phyloP scores from a whole-genome alignment of 2,329 filamentous ascomycete species.

The Alternaria longipes region DNA sequence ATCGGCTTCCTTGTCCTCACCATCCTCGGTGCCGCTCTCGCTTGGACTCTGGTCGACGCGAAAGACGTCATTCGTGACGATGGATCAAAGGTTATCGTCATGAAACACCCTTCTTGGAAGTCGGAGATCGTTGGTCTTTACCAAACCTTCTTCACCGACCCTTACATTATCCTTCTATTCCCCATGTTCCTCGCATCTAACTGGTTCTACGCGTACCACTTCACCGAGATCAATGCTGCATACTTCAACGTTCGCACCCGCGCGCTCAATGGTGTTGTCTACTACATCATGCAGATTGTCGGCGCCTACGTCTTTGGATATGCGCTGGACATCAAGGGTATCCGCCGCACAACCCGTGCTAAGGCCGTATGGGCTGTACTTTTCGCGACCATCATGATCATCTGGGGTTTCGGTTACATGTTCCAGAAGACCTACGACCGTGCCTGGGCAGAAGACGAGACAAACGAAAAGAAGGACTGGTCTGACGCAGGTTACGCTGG shows the following conservation, averaged over 20 bases:
- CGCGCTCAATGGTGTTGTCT: constrained; percentile 80
- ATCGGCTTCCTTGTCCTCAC: constrained; percentile 88
- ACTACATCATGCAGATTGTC: constrained; percentile 81
- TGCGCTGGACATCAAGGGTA: constrained; percentile 66
- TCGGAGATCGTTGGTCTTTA: constrained; percentile 80
- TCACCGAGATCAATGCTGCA: constrained; percentile 75
- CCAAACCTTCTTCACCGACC: constrained; percentile 74
- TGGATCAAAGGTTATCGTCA: constrained; percentile 80
- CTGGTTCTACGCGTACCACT: constrained; percentile 83
- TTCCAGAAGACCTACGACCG: constrained; percentile 72
- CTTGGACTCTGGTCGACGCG: constrained; percentile 75
- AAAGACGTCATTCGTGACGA: constrained; percentile 77
- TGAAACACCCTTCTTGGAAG: constrained; percentile 90
- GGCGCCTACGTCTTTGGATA: constrained; percentile 78
- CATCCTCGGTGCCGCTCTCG: constrained; percentile 73
- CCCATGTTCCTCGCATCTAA: constrained; percentile 85
- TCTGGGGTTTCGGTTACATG: constrained; percentile 85
- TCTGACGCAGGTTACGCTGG: constrained; percentile 72
- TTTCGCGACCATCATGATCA: constrained; percentile 74
- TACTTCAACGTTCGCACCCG: constrained; percentile 78
- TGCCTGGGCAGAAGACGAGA: constrained; percentile 38
- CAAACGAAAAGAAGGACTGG: constrained; percentile 68
- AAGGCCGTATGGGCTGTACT: constrained; percentile 70
- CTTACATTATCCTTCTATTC: constrained; percentile 78
- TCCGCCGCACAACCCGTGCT: constrained; percentile 74